Conservation (phyloP, 1,284 basidiomycete genomes). For the Malassezia sympodialis region DNA sequence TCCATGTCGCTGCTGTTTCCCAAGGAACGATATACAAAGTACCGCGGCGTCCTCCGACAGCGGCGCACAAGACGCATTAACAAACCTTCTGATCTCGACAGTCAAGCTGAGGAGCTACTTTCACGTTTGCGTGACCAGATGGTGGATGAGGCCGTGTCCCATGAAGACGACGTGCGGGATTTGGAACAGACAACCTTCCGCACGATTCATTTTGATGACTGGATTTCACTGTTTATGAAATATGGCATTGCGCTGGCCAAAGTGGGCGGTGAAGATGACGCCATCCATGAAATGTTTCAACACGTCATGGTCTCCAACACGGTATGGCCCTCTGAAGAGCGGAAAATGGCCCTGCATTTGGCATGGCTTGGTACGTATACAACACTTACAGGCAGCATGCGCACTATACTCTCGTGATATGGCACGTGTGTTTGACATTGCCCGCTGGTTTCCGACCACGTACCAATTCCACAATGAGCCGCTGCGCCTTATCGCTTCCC, state of each 20-base stretch:
- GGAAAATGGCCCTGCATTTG: conserved; percentile 29
- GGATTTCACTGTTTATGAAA: conserved; percentile 68
- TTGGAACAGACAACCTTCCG: conserved; percentile 55
- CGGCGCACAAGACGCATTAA: conserved; percentile 5
- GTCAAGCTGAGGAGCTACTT: conserved; percentile 62
- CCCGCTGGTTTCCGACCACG: conserved; percentile 29
- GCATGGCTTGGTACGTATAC: conserved; percentile 24
- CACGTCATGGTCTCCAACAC: conserved; percentile 56
- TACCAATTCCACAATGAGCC: conserved; percentile 41
- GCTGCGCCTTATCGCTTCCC: conserved; percentile 24
- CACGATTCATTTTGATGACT: conserved; percentile 71
- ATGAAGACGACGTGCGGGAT: conserved; percentile 36
- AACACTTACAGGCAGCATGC: conserved; percentile 19
- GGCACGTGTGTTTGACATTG: conserved; percentile 21
- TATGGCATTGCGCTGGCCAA: conserved; percentile 71
- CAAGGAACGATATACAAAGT: conserved; percentile 53
- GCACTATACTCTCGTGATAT: conserved; percentile 34
- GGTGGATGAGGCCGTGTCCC: conserved; percentile 51
- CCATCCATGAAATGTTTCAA: conserved; percentile 61
- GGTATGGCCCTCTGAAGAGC: conserved; percentile 28
- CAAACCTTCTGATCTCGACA: conserved; percentile 15
- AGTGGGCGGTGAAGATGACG: conserved; percentile 53
- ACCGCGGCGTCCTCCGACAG: conserved; percentile 15
- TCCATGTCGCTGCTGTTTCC: conserved; percentile 73
- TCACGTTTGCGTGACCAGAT: conserved; percentile 64